Evolutionary conservation across 306 rosid genomes (phyloP).

Genomic region (Rosa lucieae): DNA sequence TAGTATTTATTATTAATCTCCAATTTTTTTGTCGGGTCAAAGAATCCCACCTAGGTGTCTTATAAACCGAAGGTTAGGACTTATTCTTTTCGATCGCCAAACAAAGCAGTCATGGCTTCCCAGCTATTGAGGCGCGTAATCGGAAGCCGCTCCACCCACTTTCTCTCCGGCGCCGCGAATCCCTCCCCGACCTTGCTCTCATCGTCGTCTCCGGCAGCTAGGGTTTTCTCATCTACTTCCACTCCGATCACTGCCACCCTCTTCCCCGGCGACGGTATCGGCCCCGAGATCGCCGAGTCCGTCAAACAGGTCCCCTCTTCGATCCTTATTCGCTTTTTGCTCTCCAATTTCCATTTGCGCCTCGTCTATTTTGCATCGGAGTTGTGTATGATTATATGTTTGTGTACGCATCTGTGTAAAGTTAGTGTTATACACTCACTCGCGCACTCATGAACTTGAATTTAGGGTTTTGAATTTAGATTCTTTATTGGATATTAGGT

Average conservation of each 20-base stretch:
- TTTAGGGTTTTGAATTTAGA: slow-evolving; percentile 14
- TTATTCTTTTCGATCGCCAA: background rate
- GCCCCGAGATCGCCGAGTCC: slow-evolving; percentile 95
- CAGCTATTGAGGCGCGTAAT: slow-evolving; percentile 65
- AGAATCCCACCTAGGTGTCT: background rate
- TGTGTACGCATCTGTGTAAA: background rate
- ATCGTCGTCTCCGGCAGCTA: slow-evolving; percentile 9
- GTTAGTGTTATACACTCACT: background rate
- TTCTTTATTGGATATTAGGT: background rate
- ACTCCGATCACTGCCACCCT: slow-evolving; percentile 87
- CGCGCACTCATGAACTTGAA: background rate
- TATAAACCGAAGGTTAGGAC: background rate
- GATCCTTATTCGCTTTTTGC: background rate
- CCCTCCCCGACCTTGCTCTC: slow-evolving; percentile 16
- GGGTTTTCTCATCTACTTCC: slow-evolving; percentile 63
- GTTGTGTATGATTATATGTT: background rate
- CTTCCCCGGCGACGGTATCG: slow-evolving; percentile 97
- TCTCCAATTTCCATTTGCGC: background rate
- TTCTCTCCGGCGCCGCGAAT: slow-evolving; percentile 36
- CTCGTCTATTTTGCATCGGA: background rate
- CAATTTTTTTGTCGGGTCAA: background rate
- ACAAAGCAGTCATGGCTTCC: slow-evolving; percentile 53
- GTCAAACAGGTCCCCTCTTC: slow-evolving; percentile 68
- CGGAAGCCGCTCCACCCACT: slow-evolving; percentile 46
- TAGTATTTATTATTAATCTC: too few relatives aligned